A percentile compares a stretch with the other conserved stretches of the same genome.
Conservation (phyloP, 1,284 basidiomycete species). For the Inonotus obliquus region DNA sequence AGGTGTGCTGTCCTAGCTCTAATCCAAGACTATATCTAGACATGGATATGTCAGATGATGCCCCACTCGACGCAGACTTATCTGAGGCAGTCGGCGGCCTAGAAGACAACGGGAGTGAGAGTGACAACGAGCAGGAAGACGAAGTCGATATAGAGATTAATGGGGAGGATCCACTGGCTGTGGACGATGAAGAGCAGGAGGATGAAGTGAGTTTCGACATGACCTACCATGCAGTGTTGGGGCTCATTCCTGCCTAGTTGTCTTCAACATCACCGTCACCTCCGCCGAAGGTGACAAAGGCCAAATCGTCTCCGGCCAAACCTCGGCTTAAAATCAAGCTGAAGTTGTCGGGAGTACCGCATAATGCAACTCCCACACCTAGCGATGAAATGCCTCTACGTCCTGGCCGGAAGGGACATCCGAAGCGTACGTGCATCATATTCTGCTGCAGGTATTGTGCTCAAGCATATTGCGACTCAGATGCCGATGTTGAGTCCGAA, state of each 20-base stretch:
- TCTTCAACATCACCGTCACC: conserved; percentile 9
- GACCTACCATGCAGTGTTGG: neutral
- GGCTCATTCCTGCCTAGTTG: conserved; percentile 8
- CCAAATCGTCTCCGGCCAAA: conserved; percentile 23
- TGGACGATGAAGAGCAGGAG: conserved; percentile 28
- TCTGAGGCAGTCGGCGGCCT: conserved; percentile 25
- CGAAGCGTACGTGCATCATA: conserved; percentile 21
- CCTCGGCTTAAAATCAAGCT: conserved; percentile 60
- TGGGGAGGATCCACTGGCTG: conserved; percentile 27
- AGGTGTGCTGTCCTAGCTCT: neutral
- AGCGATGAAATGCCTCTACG: conserved; percentile 26
- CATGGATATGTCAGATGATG: conserved; percentile 15
- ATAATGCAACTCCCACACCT: conserved; percentile 37
- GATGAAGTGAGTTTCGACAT: conserved; percentile 20
- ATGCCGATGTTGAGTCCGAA: conserved; percentile 53
- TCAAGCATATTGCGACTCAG: conserved; percentile 26
- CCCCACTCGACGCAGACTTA: conserved; percentile 3
- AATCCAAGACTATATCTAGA: conserved; percentile 4
- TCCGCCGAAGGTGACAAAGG: conserved; percentile 11
- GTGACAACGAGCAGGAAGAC: conserved; percentile 31
- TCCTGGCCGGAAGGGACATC: conserved; percentile 23
- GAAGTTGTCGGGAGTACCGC: conserved; percentile 45
- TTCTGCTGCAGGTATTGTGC: neutral
- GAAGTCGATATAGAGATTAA: conserved; percentile 28
- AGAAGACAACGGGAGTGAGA: conserved; percentile 30